Conservation (phyloP, 164 flowering plant genomes). For the Liquidambar formosana region DNA sequence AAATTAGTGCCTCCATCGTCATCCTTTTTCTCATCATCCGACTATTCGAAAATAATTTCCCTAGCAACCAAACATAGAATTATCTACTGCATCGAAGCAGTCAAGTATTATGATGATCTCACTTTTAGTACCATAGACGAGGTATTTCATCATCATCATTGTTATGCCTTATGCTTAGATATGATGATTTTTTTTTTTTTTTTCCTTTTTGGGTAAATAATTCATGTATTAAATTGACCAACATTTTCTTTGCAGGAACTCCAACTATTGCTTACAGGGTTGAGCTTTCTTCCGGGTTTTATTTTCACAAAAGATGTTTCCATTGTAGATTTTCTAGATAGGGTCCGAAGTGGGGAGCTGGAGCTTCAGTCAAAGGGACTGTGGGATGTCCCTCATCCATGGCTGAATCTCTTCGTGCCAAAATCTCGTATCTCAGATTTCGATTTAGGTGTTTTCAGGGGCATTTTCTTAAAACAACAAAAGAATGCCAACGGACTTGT, state of each 20-base stretch:
- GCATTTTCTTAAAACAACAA: slow-evolving; percentile 46
- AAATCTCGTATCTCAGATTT: slow-evolving; percentile 61
- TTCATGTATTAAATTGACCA: not conserved
- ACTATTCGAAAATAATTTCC: slow-evolving; percentile 41
- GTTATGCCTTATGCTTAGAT: no score
- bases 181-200: no score
- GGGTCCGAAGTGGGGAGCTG: slow-evolving; percentile 36
- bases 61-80: slow-evolving; percentile 38
- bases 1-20: slow-evolving; percentile 32
- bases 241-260: slow-evolving; percentile 10
- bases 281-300: slow-evolving; percentile 26
- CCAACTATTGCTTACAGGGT: slow-evolving; percentile 23
- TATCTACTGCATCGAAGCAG: slow-evolving; percentile 71
- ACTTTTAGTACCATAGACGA: slow-evolving; percentile 30
- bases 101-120: slow-evolving; percentile 56
- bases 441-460: slow-evolving; percentile 50
- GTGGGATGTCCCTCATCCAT: slow-evolving; percentile 94
- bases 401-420: slow-evolving; percentile 84
- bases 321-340: slow-evolving; percentile 40
- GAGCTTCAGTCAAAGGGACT: slow-evolving; percentile 40
- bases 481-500: slow-evolving; percentile 47
- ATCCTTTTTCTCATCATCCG: slow-evolving; percentile 50
- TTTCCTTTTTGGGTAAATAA: no score
- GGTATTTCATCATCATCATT: slow-evolving; percentile 27
- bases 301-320: slow-evolving; percentile 28